Conservation (phyloP, 768 basidiomycete genomes). For the Termitomyces sp. region DNA sequence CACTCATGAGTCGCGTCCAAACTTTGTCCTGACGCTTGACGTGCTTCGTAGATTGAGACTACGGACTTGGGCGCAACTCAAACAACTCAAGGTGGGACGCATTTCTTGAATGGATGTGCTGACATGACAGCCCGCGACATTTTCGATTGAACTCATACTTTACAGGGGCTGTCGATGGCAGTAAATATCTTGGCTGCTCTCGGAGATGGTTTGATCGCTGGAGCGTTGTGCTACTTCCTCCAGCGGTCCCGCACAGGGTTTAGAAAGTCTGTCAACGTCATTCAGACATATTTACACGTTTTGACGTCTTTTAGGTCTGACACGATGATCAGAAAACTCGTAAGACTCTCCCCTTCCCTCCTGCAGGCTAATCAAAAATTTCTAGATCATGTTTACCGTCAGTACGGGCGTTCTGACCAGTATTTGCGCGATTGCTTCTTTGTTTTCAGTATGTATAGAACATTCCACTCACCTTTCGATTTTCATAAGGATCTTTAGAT, state of each 20-base stretch:
- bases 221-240: slow-evolving; percentile 45
- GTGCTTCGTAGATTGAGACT: slow-evolving; percentile 33
- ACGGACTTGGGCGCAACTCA: slow-evolving; percentile 40
- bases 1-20: not conserved
- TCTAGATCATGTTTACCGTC: slow-evolving; percentile 35
- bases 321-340: slow-evolving; percentile 40
- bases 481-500: slow-evolving; percentile 29
- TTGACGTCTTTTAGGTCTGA: slow-evolving; percentile 30
- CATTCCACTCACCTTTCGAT: not conserved
- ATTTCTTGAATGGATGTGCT: slow-evolving; percentile 4
- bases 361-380: not conserved
- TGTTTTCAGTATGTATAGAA: slow-evolving; percentile 29
- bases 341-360: slow-evolving; percentile 2
- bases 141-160: not conserved
- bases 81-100: slow-evolving; percentile 36
- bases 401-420: slow-evolving; percentile 39
- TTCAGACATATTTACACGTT: slow-evolving; percentile 4
- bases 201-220: slow-evolving; percentile 47
- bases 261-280: slow-evolving; percentile 33
- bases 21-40: not conserved
- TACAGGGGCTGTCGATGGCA: slow-evolving; percentile 50
- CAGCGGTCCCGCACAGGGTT: slow-evolving; percentile 50
- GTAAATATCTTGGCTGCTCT: slow-evolving; percentile 51
- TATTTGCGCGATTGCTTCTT: slow-evolving; percentile 39
- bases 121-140: not conserved